Evolutionary conservation across 2,329 filamentous ascomycete genomes (phyloP).

Genomic region (Xylaria sp.): DNA sequence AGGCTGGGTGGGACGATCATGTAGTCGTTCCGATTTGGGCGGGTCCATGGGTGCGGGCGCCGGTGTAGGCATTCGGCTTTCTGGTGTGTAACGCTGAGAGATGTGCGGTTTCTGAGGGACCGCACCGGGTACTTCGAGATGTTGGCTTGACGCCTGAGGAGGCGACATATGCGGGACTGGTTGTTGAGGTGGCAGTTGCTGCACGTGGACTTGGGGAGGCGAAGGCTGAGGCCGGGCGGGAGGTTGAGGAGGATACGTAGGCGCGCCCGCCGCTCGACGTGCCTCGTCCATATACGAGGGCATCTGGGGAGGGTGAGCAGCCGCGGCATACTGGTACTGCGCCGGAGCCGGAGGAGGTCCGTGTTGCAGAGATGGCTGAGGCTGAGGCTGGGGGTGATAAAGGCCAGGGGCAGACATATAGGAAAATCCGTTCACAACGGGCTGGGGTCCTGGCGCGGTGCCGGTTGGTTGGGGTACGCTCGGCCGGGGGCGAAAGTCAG

Average conservation of each 20-base stretch:
- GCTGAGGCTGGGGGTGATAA: constrained; percentile 73
- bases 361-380: constrained; percentile 56
- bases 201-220: constrained; percentile 66
- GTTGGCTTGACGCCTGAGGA: constrained; percentile 61
- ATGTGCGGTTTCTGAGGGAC: constrained; percentile 48
- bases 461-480: constrained; percentile 72
- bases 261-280: constrained; percentile 77
- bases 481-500: constrained; percentile 79
- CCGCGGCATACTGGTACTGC: constrained; percentile 52
- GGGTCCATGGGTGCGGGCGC: constrained; percentile 58
- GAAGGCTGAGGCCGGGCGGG: constrained; percentile 66
- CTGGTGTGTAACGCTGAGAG: constrained; percentile 51
- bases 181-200: constrained; percentile 60
- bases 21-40: constrained; percentile 58
- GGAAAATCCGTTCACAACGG: constrained; percentile 73
- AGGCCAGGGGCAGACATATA: constrained; percentile 89
- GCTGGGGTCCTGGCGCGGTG: constrained; percentile 69
- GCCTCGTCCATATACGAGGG: constrained; percentile 81
- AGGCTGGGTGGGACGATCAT: constrained; percentile 58
- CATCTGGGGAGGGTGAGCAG: constrained; percentile 60
- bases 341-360: constrained; percentile 45
- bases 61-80: constrained; percentile 62
- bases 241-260: constrained; percentile 59
- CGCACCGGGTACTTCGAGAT: constrained; percentile 47
- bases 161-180: constrained; percentile 62